phyloP scores from a whole-genome alignment of 108 stramenopile genomes.

The Asterionellopsis glacialis region DNA sequence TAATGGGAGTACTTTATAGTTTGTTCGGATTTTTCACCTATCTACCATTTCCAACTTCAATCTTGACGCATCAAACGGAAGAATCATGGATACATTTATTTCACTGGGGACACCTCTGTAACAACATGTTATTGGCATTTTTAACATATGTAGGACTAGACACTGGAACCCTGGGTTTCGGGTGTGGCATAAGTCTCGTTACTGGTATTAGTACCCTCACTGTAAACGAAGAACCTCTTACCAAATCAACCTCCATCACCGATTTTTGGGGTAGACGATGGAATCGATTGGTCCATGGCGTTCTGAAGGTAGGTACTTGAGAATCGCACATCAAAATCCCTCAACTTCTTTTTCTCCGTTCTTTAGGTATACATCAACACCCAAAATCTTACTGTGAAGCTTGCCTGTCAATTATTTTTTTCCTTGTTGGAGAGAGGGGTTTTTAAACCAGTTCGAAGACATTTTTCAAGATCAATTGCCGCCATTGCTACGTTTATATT shows the following conservation, averaged over 20 bases:
- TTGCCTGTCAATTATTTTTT: background rate
- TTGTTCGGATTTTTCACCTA: conserved; percentile 6
- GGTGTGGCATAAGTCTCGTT: background rate
- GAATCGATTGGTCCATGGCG: conserved; percentile 60
- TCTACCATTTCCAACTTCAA: conserved; percentile 1
- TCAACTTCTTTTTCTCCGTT: too few relatives aligned
- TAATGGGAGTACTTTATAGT: background rate
- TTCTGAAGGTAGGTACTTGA: conserved; percentile 34
- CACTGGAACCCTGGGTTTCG: background rate
- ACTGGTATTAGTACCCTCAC: background rate
- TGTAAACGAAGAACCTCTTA: too few relatives aligned
- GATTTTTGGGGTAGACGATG: conserved; percentile 78
- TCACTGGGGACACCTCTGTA: conserved; percentile 15
- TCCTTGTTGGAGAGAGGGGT: conserved; percentile 28
- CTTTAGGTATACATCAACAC: too few relatives aligned
- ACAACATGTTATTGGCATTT: conserved; percentile 20
- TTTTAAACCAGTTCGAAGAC: conserved; percentile 53
- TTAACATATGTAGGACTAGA: conserved; percentile 3
- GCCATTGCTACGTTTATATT: conserved; percentile 50
- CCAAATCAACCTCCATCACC: conserved; percentile 11
- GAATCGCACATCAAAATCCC: too few relatives aligned
- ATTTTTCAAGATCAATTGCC: conserved; percentile 20
- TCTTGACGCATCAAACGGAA: background rate
- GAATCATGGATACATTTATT: conserved; percentile 1
- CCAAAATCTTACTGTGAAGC: background rate